Evolutionary conservation across 1,139 yeast species (phyloP).

Genomic region (Debaryomycetaceae sp.): DNA sequence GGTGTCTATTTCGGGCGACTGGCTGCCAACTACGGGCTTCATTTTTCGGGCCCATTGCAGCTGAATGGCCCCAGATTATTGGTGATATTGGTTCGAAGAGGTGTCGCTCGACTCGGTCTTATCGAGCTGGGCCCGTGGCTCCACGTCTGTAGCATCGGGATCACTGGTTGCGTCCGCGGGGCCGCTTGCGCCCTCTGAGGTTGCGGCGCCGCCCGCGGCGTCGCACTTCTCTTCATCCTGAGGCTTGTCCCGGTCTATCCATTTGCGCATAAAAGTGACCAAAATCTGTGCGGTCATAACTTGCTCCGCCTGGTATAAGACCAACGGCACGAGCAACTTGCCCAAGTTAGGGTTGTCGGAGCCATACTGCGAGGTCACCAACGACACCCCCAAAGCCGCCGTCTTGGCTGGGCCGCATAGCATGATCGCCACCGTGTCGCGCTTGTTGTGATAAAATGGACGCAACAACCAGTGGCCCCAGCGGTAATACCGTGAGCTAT

Average conservation of each 20-base stretch:
- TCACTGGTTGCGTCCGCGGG: too few relatives aligned
- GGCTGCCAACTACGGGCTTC: too few relatives aligned
- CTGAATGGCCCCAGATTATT: too few relatives aligned
- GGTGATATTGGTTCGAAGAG: too few relatives aligned
- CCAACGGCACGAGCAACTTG: conserved; percentile 71
- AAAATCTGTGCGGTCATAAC: conserved; percentile 72
- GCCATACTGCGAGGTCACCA: conserved; percentile 78
- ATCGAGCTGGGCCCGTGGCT: too few relatives aligned
- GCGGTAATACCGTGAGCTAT: conserved; percentile 39
- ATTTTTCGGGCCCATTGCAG: too few relatives aligned
- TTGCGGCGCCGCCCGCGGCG: not conserved
- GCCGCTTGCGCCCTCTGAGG: not conserved
- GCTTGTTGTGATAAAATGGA: conserved; percentile 67
- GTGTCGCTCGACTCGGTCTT: too few relatives aligned
- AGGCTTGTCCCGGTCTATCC: conserved; percentile 44
- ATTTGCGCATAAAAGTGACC: conserved; percentile 58
- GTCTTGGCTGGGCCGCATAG: conserved; percentile 92
- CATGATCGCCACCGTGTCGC: conserved; percentile 75
- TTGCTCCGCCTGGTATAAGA: conserved; percentile 81
- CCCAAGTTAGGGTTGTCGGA: conserved; percentile 58
- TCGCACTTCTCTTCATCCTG: conserved; percentile 10
- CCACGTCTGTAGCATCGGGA: too few relatives aligned
- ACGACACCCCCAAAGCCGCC: conserved; percentile 85
- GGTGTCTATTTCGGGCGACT: too few relatives aligned
- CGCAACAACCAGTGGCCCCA: conserved; percentile 37